These are phyloP conservation scores for Funneliformis mosseae DNA, from an alignment of 192 early-diverging fungal genomes.

Conservation along the genomic window DNA sequence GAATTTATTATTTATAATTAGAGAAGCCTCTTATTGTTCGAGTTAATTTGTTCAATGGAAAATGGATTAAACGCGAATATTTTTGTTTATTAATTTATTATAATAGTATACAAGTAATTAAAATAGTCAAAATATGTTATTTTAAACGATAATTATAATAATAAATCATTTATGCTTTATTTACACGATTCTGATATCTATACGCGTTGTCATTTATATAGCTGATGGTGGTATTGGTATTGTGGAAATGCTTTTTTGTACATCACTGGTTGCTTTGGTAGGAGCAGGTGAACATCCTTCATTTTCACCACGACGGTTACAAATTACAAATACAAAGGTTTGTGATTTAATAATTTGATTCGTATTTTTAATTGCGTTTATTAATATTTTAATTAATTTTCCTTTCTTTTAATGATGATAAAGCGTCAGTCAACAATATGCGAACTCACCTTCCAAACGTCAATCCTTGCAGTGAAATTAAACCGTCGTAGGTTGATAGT, in stretches of 20 bases:
- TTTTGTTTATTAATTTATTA: neutral
- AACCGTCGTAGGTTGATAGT: slow-evolving; percentile 93
- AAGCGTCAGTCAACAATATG: slow-evolving; percentile 96
- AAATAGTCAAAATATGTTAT: neutral
- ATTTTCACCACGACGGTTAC: slow-evolving; percentile 85
- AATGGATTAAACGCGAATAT: neutral
- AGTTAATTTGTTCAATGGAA: neutral
- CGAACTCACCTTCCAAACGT: slow-evolving; percentile 91
- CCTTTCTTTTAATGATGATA: neutral
- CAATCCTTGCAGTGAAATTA: slow-evolving; percentile 93
- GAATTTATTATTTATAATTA: neutral
- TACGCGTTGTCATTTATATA: slow-evolving; percentile 35
- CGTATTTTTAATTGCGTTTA: neutral
- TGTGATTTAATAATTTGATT: slow-evolving; percentile 8
- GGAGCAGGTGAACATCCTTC: slow-evolving; percentile 89
- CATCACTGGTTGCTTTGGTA: slow-evolving; percentile 94
- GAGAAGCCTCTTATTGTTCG: neutral
- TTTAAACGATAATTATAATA: neutral
- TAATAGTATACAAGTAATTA: neutral
- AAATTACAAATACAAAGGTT: slow-evolving; percentile 98
- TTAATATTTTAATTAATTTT: neutral
- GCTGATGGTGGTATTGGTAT: slow-evolving; percentile 89
- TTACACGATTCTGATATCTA: neutral
- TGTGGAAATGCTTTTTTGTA: slow-evolving; percentile 97
- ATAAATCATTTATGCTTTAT: too few relatives aligned